Conservation (phyloP, 2,329 filamentous ascomycete genomes). For the Alternaria angustiovoidea region DNA sequence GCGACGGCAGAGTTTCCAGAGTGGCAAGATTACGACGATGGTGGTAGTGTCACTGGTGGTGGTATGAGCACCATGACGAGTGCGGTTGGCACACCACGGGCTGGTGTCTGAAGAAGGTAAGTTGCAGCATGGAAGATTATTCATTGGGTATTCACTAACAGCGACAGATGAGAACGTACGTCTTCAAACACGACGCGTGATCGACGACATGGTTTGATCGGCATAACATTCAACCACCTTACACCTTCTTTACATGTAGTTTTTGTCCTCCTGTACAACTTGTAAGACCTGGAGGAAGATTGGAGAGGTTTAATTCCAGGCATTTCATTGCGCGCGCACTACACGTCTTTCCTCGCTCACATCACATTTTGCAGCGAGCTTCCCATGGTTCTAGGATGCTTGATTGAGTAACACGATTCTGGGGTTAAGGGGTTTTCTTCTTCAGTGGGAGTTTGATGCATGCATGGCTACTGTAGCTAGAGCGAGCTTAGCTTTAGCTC, state of each 20-base stretch:
- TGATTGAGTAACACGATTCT: slow-evolving; percentile 20
- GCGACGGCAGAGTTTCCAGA: slow-evolving; percentile 64
- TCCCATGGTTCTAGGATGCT: slow-evolving; percentile 9
- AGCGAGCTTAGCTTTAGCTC: slow-evolving; percentile 2
- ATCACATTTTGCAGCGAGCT: neutral
- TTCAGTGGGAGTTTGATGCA: slow-evolving; percentile 14
- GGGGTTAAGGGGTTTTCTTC: slow-evolving; percentile 1
- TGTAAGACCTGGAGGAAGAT: slow-evolving; percentile 6
- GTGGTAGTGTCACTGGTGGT: slow-evolving; percentile 60
- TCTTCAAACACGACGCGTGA: neutral
- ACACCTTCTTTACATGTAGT: slow-evolving; percentile 29
- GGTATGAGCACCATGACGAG: slow-evolving; percentile 49
- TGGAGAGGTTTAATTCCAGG: slow-evolving; percentile 4
- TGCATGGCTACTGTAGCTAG: slow-evolving; percentile 6
- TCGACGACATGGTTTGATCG: neutral
- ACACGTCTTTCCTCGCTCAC: neutral
- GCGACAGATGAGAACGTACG: neutral
- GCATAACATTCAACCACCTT: slow-evolving; percentile 6
- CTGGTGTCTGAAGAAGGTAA: slow-evolving; percentile 23
- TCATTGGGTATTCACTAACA: neutral
- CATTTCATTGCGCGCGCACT: slow-evolving; percentile 1
- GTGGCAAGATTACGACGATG: slow-evolving; percentile 65
- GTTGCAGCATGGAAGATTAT: neutral
- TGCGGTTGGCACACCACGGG: slow-evolving; percentile 44
- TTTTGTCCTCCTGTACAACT: slow-evolving; percentile 29